These are phyloP conservation scores for Boletus edulis DNA, from an alignment of 768 basidiomycete species.

Conservation along the genomic window DNA sequence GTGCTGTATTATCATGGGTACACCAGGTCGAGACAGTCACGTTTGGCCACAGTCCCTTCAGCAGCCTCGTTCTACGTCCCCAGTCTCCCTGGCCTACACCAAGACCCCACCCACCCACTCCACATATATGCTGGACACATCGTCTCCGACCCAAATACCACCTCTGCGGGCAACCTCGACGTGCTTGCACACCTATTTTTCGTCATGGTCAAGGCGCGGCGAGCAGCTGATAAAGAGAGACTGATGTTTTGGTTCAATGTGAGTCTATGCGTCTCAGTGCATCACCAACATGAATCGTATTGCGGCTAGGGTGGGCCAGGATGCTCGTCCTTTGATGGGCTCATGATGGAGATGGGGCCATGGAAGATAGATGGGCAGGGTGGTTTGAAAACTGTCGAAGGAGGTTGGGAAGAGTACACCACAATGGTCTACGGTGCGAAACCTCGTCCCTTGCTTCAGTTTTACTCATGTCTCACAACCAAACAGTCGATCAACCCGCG, in stretches of 20 bases:
- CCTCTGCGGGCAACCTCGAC: constrained; percentile 49
- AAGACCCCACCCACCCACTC: constrained; percentile 68
- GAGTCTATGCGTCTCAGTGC: constrained; percentile 23
- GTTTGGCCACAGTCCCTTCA: constrained; percentile 52
- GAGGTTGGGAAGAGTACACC: constrained; percentile 97
- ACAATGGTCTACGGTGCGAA: constrained; percentile 86
- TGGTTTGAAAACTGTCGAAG: constrained; percentile 69
- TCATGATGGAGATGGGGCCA: constrained; percentile 98
- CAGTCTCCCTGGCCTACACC: constrained; percentile 70
- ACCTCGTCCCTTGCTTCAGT: not conserved
- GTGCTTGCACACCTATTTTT: constrained; percentile 84
- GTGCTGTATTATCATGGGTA: not conserved
- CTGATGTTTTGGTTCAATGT: constrained; percentile 98
- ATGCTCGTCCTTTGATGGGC: constrained; percentile 94
- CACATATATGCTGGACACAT: constrained; percentile 84
- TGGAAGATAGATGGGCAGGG: constrained; percentile 77
- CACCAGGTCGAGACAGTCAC: not conserved
- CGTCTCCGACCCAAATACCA: constrained; percentile 66
- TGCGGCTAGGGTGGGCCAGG: constrained; percentile 83
- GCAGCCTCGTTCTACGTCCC: constrained; percentile 85
- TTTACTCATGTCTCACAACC: constrained; percentile 7
- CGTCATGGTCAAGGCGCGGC: constrained; percentile 83
- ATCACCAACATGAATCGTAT: not conserved
- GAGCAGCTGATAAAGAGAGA: constrained; percentile 85
- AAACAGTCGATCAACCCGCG: constrained; percentile 91